Conservation (phyloP, 2,329 filamentous ascomycete genomes). For the Aspergillus puulaauensis region DNA sequence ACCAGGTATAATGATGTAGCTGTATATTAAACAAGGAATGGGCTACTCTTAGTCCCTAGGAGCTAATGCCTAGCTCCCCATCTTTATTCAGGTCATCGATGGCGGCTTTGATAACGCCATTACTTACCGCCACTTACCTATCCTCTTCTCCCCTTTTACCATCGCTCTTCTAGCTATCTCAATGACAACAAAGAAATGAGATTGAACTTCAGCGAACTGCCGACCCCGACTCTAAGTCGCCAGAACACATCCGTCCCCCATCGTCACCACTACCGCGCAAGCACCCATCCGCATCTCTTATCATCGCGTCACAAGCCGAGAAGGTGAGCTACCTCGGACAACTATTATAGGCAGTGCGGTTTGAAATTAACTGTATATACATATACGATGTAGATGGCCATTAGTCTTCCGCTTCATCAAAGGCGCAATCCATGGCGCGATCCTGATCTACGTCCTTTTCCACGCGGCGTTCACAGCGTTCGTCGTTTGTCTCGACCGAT, state of each 20-base stretch:
- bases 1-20: not conserved
- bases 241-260: slow-evolving; percentile 26
- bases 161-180: not conserved
- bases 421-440: slow-evolving; percentile 61
- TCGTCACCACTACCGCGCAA: slow-evolving; percentile 19
- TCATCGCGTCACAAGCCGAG: slow-evolving; percentile 33
- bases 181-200: slow-evolving; percentile 19
- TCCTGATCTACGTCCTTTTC: slow-evolving; percentile 56
- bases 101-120: not conserved
- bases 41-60: not conserved
- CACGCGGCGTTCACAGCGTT: slow-evolving; percentile 60
- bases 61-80: not conserved
- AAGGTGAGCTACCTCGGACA: slow-evolving; percentile 17
- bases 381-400: slow-evolving; percentile 50
- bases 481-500: slow-evolving; percentile 58
- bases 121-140: not conserved
- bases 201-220: slow-evolving; percentile 30
- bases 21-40: not conserved
- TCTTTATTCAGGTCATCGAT: not conserved
- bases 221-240: slow-evolving; percentile 31
- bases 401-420: slow-evolving; percentile 65
- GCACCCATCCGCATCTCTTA: slow-evolving; percentile 34
- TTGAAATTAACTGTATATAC: not conserved
- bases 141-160: not conserved
- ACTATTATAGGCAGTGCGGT: not conserved